A percentile compares a stretch with the other conserved stretches of the same genome.
Conservation (phyloP, 345 rosid species). For the Brassica juncea region DNA sequence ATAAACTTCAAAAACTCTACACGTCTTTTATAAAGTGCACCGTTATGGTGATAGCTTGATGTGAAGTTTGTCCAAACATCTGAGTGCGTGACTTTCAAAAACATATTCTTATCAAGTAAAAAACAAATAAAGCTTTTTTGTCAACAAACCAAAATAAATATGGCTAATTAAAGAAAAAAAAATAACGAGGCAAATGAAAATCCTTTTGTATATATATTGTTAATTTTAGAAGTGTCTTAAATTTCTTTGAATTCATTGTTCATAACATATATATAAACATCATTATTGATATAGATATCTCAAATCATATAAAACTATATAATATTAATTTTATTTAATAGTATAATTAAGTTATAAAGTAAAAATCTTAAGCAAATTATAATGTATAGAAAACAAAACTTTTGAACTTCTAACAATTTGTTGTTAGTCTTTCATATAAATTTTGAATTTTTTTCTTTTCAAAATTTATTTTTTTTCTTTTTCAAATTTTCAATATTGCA, state of each 20-base stretch:
- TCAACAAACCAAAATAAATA: background rate
- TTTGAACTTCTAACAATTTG: background rate
- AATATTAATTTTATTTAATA: too few species aligned
- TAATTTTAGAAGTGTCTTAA: too few species aligned
- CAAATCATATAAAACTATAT: background rate
- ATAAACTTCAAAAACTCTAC: background rate
- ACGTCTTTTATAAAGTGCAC: background rate
- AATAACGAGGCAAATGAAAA: background rate
- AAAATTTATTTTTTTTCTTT: too few species aligned
- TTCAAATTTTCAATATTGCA: too few species aligned
- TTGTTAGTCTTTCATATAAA: background rate
- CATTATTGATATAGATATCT: background rate
- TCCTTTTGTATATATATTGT: background rate
- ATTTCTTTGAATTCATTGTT: too few species aligned
- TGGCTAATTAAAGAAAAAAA: background rate
- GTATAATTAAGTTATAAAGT: too few species aligned
- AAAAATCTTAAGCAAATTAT: too few species aligned
- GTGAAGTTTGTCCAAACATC: background rate
- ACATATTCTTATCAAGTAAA: background rate
- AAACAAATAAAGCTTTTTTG: background rate
- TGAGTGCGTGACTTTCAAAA: background rate
- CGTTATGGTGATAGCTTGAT: slow-evolving; percentile 7
- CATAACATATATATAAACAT: background rate
- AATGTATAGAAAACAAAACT: too few species aligned
- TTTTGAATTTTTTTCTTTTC: too few species aligned